Percentiles rank a stretch among this genome's conserved stretches.
Conservation (phyloP, 1,284 basidiomycete genomes). For the Limonomyces culmigenus region DNA sequence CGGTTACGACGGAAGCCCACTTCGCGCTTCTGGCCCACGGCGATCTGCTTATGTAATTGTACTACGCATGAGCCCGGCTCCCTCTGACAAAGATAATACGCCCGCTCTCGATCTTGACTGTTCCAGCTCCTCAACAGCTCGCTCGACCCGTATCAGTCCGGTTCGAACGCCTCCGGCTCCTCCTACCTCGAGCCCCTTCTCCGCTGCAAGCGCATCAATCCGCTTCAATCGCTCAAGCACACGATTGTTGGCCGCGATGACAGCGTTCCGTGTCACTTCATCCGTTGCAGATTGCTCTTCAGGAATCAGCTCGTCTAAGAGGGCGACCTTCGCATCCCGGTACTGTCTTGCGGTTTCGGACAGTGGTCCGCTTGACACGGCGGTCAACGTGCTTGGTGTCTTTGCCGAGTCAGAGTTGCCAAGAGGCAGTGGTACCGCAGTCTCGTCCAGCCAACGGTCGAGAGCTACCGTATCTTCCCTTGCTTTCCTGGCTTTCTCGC, state of each 20-base stretch:
- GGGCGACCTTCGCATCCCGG: conserved; percentile 17
- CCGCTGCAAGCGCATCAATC: conserved; percentile 28
- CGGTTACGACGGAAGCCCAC: too few relatives aligned
- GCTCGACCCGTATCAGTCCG: conserved; percentile 31
- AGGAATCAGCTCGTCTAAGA: conserved; percentile 17
- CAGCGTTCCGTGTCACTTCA: conserved; percentile 10
- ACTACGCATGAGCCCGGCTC: too few relatives aligned
- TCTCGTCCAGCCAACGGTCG: conserved; percentile 33
- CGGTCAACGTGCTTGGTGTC: conserved; percentile 10
- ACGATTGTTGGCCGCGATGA: conserved; percentile 25
- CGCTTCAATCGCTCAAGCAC: conserved; percentile 34
- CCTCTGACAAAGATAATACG: too few relatives aligned
- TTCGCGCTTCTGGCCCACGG: too few relatives aligned
- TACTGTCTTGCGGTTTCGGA: conserved; percentile 21
- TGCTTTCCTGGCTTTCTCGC: conserved; percentile 37
- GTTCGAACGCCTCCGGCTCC: conserved; percentile 25
- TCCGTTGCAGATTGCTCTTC: conserved; percentile 4
- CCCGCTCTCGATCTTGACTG: conserved; percentile 4
- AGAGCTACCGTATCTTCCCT: conserved; percentile 30
- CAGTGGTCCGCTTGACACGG: conserved; percentile 21
- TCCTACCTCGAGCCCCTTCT: conserved; percentile 21
- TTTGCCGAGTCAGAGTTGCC: neutral
- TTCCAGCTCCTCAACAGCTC: conserved; percentile 22
- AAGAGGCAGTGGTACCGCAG: too few relatives aligned
- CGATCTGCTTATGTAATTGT: too few relatives aligned